Conservation (phyloP, 495 filamentous ascomycete species). For the Neurospora tetraspora region DNA sequence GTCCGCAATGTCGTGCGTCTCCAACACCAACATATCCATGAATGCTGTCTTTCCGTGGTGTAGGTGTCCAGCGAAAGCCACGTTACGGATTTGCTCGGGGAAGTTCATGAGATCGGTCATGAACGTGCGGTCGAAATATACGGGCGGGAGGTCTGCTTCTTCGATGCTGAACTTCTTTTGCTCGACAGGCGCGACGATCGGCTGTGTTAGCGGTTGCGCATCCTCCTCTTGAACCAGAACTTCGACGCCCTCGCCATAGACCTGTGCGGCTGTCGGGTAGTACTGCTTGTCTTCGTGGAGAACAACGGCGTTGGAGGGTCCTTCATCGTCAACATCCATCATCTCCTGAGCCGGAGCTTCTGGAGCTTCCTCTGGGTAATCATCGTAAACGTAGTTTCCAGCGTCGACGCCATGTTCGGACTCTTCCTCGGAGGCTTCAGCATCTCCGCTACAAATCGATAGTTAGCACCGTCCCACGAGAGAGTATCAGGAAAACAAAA, state of each 20-base stretch:
- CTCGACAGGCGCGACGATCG: slow-evolving; percentile 86
- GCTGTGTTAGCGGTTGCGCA: slow-evolving; percentile 81
- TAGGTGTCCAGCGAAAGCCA: slow-evolving; percentile 84
- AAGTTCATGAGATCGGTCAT: slow-evolving; percentile 96
- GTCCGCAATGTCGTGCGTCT: slow-evolving; percentile 81
- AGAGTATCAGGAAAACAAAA: neutral
- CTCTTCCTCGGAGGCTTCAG: slow-evolving; percentile 80
- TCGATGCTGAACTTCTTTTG: slow-evolving; percentile 93
- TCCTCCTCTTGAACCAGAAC: slow-evolving; percentile 96
- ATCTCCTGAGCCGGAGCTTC: slow-evolving; percentile 64
- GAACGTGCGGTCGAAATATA: slow-evolving; percentile 73
- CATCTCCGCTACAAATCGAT: slow-evolving; percentile 51
- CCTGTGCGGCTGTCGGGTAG: slow-evolving; percentile 90
- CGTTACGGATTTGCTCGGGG: slow-evolving; percentile 85
- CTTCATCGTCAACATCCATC: slow-evolving; percentile 91
- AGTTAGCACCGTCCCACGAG: slow-evolving; percentile 1
- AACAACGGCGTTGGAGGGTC: slow-evolving; percentile 92
- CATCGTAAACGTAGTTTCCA: slow-evolving; percentile 73
- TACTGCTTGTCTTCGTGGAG: slow-evolving; percentile 99
- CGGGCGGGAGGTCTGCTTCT: slow-evolving; percentile 81
- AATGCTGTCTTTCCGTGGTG: slow-evolving; percentile 98
- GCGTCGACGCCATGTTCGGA: slow-evolving; percentile 60
- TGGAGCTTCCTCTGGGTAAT: slow-evolving; percentile 53
- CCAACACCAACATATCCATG: slow-evolving; percentile 94
- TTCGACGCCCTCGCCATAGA: slow-evolving; percentile 90